phyloP scores from a whole-genome alignment of 78 protist genomes.

The Dictyostelium firmibasis region DNA sequence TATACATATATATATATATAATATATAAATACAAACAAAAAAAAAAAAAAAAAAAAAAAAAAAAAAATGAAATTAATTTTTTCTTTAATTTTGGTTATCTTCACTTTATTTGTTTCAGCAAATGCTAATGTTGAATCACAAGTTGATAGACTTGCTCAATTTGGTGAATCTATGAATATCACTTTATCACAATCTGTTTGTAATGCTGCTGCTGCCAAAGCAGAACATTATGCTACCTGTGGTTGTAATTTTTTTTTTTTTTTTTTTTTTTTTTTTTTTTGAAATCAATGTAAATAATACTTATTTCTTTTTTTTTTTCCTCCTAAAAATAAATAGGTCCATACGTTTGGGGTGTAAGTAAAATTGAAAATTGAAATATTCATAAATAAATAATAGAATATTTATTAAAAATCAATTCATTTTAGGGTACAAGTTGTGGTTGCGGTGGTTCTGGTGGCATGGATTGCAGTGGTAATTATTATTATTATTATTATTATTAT shows the following conservation, averaged over 20 bases:
- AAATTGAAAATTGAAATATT: not conserved
- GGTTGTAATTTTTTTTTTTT: constrained; percentile 21
- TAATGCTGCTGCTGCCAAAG: not conserved
- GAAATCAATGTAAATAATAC: no score
- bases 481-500: no score
- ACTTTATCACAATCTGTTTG: constrained; percentile 15
- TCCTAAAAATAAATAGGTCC: not conserved
- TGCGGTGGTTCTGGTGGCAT: constrained; percentile 77
- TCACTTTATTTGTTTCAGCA: not conserved
- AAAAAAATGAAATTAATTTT: not conserved
- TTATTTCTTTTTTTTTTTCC: not conserved
- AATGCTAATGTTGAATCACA: not conserved
- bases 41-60: no score
- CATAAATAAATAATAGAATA: not conserved
- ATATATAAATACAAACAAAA: not conserved
- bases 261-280: not conserved
- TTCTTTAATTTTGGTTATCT: not conserved
- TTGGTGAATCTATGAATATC: not conserved
- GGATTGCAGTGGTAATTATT: constrained; percentile 73
- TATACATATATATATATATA: not conserved
- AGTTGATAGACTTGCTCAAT: not conserved
- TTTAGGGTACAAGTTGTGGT: constrained; percentile 56
- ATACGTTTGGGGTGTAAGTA: not conserved
- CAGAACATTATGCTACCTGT: constrained; percentile 25
- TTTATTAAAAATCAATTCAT: not conserved